These are phyloP conservation scores for Rubia balearica DNA, from an alignment of 305 asterid genomes.

Conservation along the genomic window DNA sequence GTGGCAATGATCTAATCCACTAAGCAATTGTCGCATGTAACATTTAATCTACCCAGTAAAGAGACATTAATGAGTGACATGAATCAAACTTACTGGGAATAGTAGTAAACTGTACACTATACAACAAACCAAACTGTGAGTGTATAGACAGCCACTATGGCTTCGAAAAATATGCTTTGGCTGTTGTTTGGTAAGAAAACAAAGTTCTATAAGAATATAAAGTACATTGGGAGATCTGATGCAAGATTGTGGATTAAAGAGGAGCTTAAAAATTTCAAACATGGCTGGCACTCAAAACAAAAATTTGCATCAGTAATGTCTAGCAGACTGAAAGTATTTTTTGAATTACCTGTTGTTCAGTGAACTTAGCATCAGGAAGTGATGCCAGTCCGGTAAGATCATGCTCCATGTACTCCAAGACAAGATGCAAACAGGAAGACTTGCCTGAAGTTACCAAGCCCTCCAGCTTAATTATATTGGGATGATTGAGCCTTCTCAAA, in stretches of 20 bases:
- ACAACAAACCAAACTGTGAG: neutral
- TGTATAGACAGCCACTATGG: neutral
- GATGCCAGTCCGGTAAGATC: slow-evolving; percentile 93
- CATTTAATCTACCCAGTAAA: slow-evolving; percentile 58
- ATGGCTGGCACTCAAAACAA: neutral
- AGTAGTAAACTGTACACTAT: neutral
- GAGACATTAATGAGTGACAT: neutral
- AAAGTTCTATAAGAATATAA: neutral
- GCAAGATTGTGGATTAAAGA: neutral
- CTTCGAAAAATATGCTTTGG: neutral
- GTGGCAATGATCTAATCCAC: slow-evolving; percentile 89
- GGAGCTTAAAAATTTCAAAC: neutral
- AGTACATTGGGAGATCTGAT: neutral
- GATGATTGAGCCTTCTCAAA: slow-evolving; percentile 85
- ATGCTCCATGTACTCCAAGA: slow-evolving; percentile 94
- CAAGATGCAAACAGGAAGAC: slow-evolving; percentile 75
- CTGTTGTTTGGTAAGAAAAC: neutral
- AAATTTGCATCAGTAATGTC: neutral
- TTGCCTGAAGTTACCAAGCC: slow-evolving; percentile 79
- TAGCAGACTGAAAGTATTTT: neutral
- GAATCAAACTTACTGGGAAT: neutral
- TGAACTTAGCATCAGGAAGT: slow-evolving; percentile 69
- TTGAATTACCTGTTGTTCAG: slow-evolving; percentile 58
- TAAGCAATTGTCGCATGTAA: slow-evolving; percentile 84
- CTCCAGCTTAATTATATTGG: slow-evolving; percentile 80